Base-by-base conservation (phyloP, 441 rosid species). In the Eugenia klotzschiana region DNA sequence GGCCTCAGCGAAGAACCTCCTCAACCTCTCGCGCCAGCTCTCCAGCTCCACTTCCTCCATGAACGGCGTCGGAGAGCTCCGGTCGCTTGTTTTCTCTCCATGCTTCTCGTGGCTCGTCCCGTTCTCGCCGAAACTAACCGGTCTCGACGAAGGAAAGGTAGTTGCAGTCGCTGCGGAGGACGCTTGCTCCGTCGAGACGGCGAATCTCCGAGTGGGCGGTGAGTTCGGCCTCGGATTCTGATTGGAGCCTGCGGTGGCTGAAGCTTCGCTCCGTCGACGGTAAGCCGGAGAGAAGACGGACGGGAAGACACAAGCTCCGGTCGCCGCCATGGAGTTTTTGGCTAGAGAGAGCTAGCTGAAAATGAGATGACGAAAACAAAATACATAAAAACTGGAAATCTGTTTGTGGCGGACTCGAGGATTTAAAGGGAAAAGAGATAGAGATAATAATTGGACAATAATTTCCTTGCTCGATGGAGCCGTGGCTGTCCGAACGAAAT, bases 1-100 rank as follows among this genome's bases (percentile, higher is more conserved):
- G 1, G 89, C 84, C 43, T 87, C 91, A 69, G 88, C 91, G 22
- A 93, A 89, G 85, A 88, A 94, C 79, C 92, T 92, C 83, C 89
- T 85, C 82, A 92, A 81, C 46, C 89, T 86, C 88, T 89, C 88
- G 79, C 83, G 79, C 58, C 51, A 74, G 8, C 50, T 11, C 64
- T 58, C 69, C 58, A 53, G 43, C 52, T 33, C 41, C 55, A 55
- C 82, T 29, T 84, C 86, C 80, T 84, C 81, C 83, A 43, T 74
- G 73, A 49, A 80, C 52, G 79, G 85, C 57, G 86, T 82, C 50
- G 57, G 80, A 49, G 33, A 27, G 53, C 81, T 26, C 40, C 3
- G 37, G 37, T 52, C 40, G 81, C 81, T 79, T 43, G 15, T 29
- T 23, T 27, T 15, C 18, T 27, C 81, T 18, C 53, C 81, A 37